phyloP scores from a whole-genome alignment of 1,284 basidiomycete genomes.

The Mycena citricolor region DNA sequence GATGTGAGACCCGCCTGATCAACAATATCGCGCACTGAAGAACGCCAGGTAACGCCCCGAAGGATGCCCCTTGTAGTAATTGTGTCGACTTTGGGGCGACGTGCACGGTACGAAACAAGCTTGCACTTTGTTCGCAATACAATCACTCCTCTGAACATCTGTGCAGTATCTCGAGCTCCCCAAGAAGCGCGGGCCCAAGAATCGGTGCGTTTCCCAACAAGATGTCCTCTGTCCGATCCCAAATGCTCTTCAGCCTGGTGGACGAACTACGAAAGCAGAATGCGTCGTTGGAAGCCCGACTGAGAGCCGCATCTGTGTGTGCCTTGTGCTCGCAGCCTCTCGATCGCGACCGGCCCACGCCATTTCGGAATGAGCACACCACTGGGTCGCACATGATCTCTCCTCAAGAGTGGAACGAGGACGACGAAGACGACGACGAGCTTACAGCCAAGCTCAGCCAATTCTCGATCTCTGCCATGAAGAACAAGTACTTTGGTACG shows the following conservation, averaged over 20 bases:
- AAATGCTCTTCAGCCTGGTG: conserved; percentile 1
- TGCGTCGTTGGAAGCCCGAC: conserved; percentile 9
- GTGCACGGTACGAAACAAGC: conserved; percentile 11
- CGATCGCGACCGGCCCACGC: neutral
- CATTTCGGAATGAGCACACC: neutral
- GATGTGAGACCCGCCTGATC: conserved; percentile 10
- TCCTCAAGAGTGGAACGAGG: neutral
- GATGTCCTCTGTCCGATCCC: neutral
- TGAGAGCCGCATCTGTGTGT: conserved; percentile 12
- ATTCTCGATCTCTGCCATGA: neutral
- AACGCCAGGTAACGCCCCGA: conserved; percentile 13
- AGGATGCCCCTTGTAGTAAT: conserved; percentile 9
- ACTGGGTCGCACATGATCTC: neutral
- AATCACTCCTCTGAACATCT: neutral
- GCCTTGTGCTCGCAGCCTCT: conserved; percentile 15
- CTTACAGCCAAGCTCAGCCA: no score
- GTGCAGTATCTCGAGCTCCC: conserved; percentile 1
- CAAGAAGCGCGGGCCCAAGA: conserved; percentile 16
- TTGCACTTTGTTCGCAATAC: neutral
- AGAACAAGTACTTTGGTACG: conserved; percentile 1
- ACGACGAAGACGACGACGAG: neutral
- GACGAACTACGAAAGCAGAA: conserved; percentile 18
- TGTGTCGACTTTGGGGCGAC: conserved; percentile 11
- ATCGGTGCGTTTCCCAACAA: conserved; percentile 7
- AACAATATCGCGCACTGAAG: neutral